phyloP scores from a whole-genome alignment of 2,329 filamentous ascomycete genomes.

The Talaromyces sp. region DNA sequence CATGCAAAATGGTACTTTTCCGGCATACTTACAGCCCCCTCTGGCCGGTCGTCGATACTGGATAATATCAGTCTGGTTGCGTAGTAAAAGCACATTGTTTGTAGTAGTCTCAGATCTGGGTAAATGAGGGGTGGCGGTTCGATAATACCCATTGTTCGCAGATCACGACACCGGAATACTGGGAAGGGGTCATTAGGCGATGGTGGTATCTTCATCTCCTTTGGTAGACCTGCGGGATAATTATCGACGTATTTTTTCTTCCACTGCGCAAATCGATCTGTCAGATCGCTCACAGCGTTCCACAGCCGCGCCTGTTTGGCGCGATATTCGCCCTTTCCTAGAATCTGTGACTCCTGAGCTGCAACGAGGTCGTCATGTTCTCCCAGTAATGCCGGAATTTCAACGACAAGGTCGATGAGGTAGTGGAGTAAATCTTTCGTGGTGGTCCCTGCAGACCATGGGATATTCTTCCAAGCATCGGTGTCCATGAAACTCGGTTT shows the following conservation, averaged over 20 bases:
- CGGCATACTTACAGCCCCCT: slow-evolving; percentile 27
- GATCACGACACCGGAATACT: slow-evolving; percentile 32
- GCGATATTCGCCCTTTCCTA: slow-evolving; percentile 30
- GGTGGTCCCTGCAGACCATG: slow-evolving; percentile 37
- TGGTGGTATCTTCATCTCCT: slow-evolving; percentile 25
- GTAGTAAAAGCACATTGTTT: slow-evolving; percentile 38
- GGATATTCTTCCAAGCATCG: slow-evolving; percentile 39
- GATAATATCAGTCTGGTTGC: slow-evolving; percentile 33
- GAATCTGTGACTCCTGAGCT: slow-evolving; percentile 22
- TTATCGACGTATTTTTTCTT: slow-evolving; percentile 30
- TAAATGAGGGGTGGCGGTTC: slow-evolving; percentile 32
- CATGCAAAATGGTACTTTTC: slow-evolving; percentile 36
- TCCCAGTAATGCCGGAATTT: slow-evolving; percentile 31
- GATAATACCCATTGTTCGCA: slow-evolving; percentile 32
- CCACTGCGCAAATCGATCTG: slow-evolving; percentile 30
- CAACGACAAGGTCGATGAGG: slow-evolving; percentile 35
- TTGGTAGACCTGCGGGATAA: slow-evolving; percentile 29
- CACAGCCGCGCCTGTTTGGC: slow-evolving; percentile 34
- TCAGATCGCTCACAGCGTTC: slow-evolving; percentile 34
- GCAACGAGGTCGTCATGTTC: slow-evolving; percentile 31
- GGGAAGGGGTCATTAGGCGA: slow-evolving; percentile 29
- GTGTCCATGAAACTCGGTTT: slow-evolving; percentile 34
- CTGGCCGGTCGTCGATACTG: slow-evolving; percentile 30
- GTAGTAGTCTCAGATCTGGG: slow-evolving; percentile 34
- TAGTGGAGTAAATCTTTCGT: slow-evolving; percentile 37